These are phyloP conservation scores for Plasmodium adleri DNA, from an alignment of 169 alveolate genomes.

Conservation along the genomic window DNA sequence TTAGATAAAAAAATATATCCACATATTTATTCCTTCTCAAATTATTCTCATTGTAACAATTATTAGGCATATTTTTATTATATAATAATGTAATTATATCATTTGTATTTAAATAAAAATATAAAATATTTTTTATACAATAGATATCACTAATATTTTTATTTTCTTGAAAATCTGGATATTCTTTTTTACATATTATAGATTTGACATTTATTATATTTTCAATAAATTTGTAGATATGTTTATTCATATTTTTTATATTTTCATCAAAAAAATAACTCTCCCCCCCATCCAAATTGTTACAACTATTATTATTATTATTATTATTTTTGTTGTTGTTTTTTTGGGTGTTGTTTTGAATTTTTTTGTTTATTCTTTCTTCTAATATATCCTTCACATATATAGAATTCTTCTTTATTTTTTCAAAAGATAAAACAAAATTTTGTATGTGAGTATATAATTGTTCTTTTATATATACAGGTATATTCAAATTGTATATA, in stretches of 20 bases:
- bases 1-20: conserved; percentile 29
- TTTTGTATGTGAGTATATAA: not conserved
- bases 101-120: conserved; percentile 9
- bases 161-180: conserved; percentile 57
- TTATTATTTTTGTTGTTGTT: not conserved
- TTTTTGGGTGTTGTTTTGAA: too few species aligned
- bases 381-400: too few species aligned
- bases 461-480: conserved; percentile 47
- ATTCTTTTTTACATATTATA: conserved; percentile 50
- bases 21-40: conserved; percentile 5
- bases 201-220: conserved; percentile 27
- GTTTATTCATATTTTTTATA: conserved; percentile 29
- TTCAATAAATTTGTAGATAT: conserved; percentile 17
- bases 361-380: too few species aligned
- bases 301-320: not conserved
- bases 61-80: too few species aligned
- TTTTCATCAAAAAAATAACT: not conserved
- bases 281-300: not conserved
- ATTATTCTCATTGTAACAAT: not conserved
- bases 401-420: conserved; percentile 1
- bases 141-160: conserved; percentile 48
- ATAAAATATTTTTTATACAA: conserved; percentile 26
- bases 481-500: conserved; percentile 21
- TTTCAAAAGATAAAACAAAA: conserved; percentile 10
- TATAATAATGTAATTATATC: not conserved